phyloP scores from a whole-genome alignment of 352 stramenopile species.

The Peronospora destructor region DNA sequence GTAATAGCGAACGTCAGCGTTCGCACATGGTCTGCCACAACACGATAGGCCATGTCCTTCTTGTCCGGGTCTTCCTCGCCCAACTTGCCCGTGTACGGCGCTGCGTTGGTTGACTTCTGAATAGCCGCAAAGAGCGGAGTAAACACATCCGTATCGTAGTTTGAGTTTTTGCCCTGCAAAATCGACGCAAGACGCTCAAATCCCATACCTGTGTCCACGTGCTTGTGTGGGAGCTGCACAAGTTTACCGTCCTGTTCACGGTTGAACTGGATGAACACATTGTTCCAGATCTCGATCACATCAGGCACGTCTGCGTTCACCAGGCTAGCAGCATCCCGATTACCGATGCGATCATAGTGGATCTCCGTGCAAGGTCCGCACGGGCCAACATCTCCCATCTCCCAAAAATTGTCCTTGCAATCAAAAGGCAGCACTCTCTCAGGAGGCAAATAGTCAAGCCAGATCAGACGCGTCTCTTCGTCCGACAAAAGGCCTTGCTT shows the following conservation, averaged over 20 bases:
- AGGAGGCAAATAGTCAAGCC: slow-evolving; percentile 80
- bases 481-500: slow-evolving; percentile 72
- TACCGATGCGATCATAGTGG: slow-evolving; percentile 98
- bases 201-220: slow-evolving; percentile 99
- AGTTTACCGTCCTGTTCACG: slow-evolving; percentile 88
- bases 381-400: slow-evolving; percentile 98
- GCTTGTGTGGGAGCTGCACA: slow-evolving; percentile 88
- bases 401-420: slow-evolving; percentile 99
- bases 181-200: slow-evolving; percentile 93
- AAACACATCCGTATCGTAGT: slow-evolving; percentile 99
- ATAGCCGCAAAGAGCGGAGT: slow-evolving; percentile 93
- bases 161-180: slow-evolving; percentile 90
- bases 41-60: slow-evolving; percentile 89
- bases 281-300: slow-evolving; percentile 99
- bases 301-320: slow-evolving; percentile 97
- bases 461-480: slow-evolving; percentile 90
- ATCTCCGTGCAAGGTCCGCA: slow-evolving; percentile 99
- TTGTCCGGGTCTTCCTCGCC: slow-evolving; percentile 86
- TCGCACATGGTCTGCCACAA: slow-evolving; percentile 97
- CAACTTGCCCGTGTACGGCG: slow-evolving; percentile 76
- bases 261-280: slow-evolving; percentile 99
- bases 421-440: slow-evolving; percentile 90
- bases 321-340: slow-evolving; percentile 85
- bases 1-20: slow-evolving; percentile 97
- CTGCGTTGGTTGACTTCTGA: slow-evolving; percentile 68